phyloP scores from a whole-genome alignment of 108 stramenopile genomes.

The Bacterosira constricta region DNA sequence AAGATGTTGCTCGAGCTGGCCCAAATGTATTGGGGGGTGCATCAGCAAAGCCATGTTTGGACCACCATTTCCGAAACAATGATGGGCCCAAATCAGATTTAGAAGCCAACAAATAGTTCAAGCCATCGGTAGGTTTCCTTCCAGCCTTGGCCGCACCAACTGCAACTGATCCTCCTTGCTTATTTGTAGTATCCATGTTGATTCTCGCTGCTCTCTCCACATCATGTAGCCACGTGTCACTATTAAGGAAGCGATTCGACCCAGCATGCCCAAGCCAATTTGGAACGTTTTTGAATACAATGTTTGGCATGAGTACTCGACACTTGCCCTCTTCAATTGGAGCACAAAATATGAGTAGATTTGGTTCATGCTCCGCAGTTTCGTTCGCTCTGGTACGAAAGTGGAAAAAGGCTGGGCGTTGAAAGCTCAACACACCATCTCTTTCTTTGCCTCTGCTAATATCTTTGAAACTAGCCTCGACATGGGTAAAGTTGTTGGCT shows the following conservation, averaged over 20 bases:
- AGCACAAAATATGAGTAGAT: conserved; percentile 23
- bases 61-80: conserved; percentile 44
- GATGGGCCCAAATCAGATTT: conserved; percentile 34
- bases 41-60: conserved; percentile 14
- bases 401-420: conserved; percentile 50
- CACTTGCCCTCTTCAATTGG: conserved; percentile 48
- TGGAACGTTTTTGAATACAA: conserved; percentile 24
- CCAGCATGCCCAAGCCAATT: conserved; percentile 39
- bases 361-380: conserved; percentile 15
- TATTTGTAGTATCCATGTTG: conserved; percentile 1
- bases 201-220: conserved; percentile 27
- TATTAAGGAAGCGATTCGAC: conserved; percentile 52
- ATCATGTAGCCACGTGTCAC: conserved; percentile 60
- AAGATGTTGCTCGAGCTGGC: conserved; percentile 9
- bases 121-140: conserved; percentile 3
- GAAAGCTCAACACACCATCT: conserved; percentile 47
- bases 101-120: conserved; percentile 32
- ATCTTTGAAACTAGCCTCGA: conserved; percentile 47
- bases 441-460: conserved; percentile 23
- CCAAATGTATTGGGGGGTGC: conserved; percentile 33
- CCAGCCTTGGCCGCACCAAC: conserved; percentile 16
- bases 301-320: conserved; percentile 29
- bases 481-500: conserved; percentile 48
- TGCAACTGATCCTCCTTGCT: conserved; percentile 7
- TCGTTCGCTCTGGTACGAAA: conserved; percentile 27